phyloP scores from a whole-genome alignment of 805 yeast species.

The Deakozyma indianensis region DNA sequence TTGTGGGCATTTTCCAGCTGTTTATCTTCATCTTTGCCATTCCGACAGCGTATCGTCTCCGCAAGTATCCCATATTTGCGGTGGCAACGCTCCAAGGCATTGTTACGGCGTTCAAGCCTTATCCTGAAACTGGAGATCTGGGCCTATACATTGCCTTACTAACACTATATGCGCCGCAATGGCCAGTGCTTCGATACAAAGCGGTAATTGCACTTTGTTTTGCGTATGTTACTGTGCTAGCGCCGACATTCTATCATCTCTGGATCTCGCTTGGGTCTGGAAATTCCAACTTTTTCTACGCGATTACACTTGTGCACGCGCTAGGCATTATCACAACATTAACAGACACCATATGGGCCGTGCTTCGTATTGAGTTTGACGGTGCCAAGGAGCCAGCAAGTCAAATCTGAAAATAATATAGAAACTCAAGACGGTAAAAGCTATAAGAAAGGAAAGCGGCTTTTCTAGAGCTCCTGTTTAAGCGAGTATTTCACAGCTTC shows the following conservation, averaged over 20 bases:
- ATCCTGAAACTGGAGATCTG: conserved; percentile 73
- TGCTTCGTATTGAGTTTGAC: conserved; percentile 52
- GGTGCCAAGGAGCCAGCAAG: conserved; percentile 21
- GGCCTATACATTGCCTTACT: conserved; percentile 39
- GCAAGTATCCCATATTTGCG: conserved; percentile 45
- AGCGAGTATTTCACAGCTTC: too few relatives aligned
- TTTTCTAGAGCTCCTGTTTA: too few relatives aligned
- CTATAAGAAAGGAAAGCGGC: too few relatives aligned
- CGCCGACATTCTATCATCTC: conserved; percentile 82
- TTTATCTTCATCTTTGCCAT: conserved; percentile 50
- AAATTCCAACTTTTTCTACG: conserved; percentile 91
- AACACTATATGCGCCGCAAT: conserved; percentile 30
- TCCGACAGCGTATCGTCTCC: conserved; percentile 63
- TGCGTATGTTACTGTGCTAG: conserved; percentile 44
- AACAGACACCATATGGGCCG: conserved; percentile 74
- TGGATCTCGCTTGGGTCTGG: conserved; percentile 95
- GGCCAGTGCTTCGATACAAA: conserved; percentile 29
- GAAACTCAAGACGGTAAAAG: too few relatives aligned
- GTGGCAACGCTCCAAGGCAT: conserved; percentile 33
- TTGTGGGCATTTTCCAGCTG: conserved; percentile 68
- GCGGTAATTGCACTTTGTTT: conserved; percentile 39
- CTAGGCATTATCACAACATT: conserved; percentile 53
- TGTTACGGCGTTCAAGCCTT: conserved; percentile 58
- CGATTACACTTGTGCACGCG: conserved; percentile 72
- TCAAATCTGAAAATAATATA: not conserved